Evolutionary conservation across 495 filamentous ascomycete species (phyloP).

Genomic region (Podospora didyma): DNA sequence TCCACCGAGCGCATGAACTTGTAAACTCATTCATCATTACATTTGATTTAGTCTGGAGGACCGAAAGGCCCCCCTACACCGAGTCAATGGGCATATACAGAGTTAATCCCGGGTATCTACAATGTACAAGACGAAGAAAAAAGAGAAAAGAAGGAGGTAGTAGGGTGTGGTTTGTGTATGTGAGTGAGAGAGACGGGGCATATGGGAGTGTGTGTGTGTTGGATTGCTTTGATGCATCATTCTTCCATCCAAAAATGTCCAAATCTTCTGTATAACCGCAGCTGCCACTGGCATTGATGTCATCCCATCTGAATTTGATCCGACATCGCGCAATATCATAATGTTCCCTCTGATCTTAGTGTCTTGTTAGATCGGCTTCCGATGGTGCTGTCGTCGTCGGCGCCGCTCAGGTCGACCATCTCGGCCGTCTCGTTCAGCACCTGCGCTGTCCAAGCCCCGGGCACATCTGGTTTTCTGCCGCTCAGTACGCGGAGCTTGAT

Average conservation of each 20-base stretch:
- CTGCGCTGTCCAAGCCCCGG: conserved; percentile 22
- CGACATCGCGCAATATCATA: conserved; percentile 1
- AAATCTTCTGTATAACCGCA: no score
- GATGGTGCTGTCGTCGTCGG: conserved; percentile 30
- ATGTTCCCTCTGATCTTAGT: conserved; percentile 12
- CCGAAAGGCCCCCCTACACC: no score
- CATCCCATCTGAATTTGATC: no score
- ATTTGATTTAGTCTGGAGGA: background rate
- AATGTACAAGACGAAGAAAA: background rate
- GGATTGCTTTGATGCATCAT: no score
- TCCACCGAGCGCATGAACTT: no score
- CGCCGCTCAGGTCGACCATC: conserved; percentile 14
- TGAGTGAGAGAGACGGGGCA: no score
- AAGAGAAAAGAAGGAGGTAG: background rate
- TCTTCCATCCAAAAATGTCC: no score
- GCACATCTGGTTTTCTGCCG: conserved; percentile 49
- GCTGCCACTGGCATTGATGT: no score
- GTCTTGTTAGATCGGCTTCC: conserved; percentile 18
- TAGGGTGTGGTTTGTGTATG: no score
- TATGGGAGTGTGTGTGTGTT: no score
- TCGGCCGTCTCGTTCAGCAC: conserved; percentile 23
- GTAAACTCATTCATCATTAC: background rate
- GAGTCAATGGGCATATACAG: background rate
- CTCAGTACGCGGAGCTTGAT: conserved; percentile 50
- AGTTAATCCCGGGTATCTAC: conserved; percentile 12